Evolutionary conservation across 805 yeast species (phyloP).

Genomic region (Crinitomyces ghanaensis): DNA sequence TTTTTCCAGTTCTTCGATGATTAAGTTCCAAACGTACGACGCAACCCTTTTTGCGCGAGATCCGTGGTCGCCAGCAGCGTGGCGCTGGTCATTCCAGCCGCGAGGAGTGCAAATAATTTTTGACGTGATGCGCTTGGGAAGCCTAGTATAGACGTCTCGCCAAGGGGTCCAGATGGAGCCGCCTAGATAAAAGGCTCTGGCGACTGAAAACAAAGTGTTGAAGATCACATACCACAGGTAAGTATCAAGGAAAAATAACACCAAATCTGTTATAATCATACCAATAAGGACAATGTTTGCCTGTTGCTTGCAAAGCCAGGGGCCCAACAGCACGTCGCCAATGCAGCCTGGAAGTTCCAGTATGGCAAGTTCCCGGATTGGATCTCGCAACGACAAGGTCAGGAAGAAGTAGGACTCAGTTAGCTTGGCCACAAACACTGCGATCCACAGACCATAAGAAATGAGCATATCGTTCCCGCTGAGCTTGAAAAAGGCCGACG

Average conservation of each 20-base stretch:
- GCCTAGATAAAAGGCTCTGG: constrained; percentile 97
- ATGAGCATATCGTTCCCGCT: constrained; percentile 88
- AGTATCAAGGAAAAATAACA: constrained; percentile 96
- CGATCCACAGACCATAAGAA: constrained; percentile 83
- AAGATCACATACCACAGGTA: constrained; percentile 96
- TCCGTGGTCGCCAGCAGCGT: too few species aligned
- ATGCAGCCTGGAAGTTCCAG: constrained; percentile 80
- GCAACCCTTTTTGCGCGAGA: constrained; percentile 44
- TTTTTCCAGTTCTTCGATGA: constrained; percentile 67
- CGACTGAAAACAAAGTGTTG: constrained; percentile 91
- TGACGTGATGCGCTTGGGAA: constrained; percentile 66
- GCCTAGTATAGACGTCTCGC: constrained; percentile 91
- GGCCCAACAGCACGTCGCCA: constrained; percentile 87
- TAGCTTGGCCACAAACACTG: constrained; percentile 81
- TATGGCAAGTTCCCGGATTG: constrained; percentile 77
- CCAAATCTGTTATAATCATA: constrained; percentile 85
- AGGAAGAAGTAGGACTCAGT: constrained; percentile 88
- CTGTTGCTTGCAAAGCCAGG: constrained; percentile 70
- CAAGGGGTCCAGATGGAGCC: constrained; percentile 97
- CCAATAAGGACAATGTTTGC: constrained; percentile 80
- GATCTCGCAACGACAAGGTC: constrained; percentile 85
- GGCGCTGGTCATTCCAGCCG: neutral
- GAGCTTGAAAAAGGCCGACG: constrained; percentile 80
- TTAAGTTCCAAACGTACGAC: constrained; percentile 73
- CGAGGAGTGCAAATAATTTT: constrained; percentile 47